Evolutionary conservation across 202 grass and related monocot species (phyloP).

Genomic region (Carex arenaria): DNA sequence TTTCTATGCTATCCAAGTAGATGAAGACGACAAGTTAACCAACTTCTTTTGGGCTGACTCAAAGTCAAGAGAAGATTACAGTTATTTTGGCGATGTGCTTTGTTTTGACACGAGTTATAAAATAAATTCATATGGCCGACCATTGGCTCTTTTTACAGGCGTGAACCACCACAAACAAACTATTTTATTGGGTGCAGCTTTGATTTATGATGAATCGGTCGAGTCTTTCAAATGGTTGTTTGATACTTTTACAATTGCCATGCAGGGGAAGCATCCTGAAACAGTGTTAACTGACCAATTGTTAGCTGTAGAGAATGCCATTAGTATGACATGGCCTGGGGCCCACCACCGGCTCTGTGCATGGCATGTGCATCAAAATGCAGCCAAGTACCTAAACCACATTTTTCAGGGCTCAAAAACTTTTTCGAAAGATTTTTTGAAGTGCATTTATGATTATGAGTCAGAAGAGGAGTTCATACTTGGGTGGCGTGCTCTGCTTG

Average conservation of each 20-base stretch:
- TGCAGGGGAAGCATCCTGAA: constrained; percentile 73
- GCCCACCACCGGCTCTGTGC: constrained; percentile 51
- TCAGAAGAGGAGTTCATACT: constrained; percentile 57
- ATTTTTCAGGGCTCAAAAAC: constrained; percentile 91
- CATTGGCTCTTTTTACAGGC: constrained; percentile 64
- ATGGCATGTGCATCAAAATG: constrained; percentile 78
- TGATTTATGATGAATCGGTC: constrained; percentile 76
- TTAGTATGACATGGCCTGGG: constrained; percentile 49
- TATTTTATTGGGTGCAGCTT: constrained; percentile 71
- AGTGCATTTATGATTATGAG: constrained; percentile 71
- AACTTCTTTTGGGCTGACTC: constrained; percentile 89
- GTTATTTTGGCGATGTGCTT: constrained; percentile 63
- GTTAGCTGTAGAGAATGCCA: constrained; percentile 32
- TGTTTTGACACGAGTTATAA: constrained; percentile 82
- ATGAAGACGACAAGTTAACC: constrained; percentile 84
- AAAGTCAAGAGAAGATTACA: constrained; percentile 71
- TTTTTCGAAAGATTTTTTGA: constrained; percentile 79
- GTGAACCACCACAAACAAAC: constrained; percentile 89
- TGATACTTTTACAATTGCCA: constrained; percentile 74
- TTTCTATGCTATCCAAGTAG: constrained; percentile 77
- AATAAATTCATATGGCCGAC: constrained; percentile 69
- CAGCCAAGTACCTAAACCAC: constrained; percentile 73
- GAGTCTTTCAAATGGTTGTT: constrained; percentile 96
- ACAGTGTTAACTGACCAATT: constrained; percentile 60
- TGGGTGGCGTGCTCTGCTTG: constrained; percentile 70